Evolutionary conservation across 768 basidiomycete species (phyloP).

Genomic region (Pholiota microspora): DNA sequence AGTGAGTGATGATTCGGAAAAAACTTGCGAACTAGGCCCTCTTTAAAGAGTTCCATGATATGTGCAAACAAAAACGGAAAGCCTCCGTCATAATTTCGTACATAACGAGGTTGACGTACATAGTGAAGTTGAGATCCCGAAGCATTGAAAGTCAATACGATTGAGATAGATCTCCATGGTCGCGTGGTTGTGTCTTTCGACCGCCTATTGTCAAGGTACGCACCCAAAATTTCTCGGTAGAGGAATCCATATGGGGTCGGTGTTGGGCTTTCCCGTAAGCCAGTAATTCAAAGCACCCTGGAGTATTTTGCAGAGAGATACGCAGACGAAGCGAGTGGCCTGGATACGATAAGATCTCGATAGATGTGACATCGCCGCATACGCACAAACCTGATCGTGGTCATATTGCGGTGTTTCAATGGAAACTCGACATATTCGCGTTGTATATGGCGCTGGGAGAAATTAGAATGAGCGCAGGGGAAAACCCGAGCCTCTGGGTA

Average conservation of each 20-base stretch:
- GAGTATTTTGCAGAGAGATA: conserved; percentile 8
- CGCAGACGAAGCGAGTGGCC: conserved; percentile 18
- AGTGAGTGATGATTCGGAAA: conserved; percentile 30
- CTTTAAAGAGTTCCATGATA: conserved; percentile 39
- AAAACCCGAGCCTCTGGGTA: conserved; percentile 12
- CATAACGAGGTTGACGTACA: conserved; percentile 1
- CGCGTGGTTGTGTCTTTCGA: conserved; percentile 26
- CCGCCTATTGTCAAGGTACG: conserved; percentile 32
- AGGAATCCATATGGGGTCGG: conserved; percentile 22
- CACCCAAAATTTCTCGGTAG: conserved; percentile 12
- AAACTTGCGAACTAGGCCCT: conserved; percentile 26
- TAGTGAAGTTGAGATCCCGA: conserved; percentile 9
- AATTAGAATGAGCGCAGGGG: conserved; percentile 3
- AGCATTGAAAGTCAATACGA: conserved; percentile 2
- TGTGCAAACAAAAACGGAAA: conserved; percentile 13
- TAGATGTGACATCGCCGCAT: conserved; percentile 6
- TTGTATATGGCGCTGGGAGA: conserved; percentile 5
- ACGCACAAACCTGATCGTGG: conserved; percentile 8
- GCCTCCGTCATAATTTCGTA: conserved; percentile 9
- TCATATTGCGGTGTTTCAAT: conserved; percentile 17
- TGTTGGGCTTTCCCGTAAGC: conserved; percentile 8
- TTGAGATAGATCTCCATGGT: conserved; percentile 32
- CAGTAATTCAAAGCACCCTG: conserved; percentile 13
- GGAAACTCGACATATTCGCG: conserved; percentile 13
- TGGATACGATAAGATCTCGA: conserved; percentile 31